Evolutionary conservation across 345 rosid genomes (phyloP).

Genomic region (Viola odorata): DNA sequence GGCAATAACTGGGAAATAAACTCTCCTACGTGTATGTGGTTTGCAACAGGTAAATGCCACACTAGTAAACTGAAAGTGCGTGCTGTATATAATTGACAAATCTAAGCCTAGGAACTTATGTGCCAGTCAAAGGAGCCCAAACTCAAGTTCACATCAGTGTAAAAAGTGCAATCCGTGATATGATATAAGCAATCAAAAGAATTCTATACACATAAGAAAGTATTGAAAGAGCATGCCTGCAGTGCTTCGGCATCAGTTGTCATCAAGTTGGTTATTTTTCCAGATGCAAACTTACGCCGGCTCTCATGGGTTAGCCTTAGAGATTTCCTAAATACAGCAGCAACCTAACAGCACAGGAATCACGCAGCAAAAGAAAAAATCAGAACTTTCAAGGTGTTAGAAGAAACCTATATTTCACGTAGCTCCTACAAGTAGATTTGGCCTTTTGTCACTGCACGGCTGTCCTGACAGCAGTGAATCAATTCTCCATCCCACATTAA

Average conservation of each 20-base stretch:
- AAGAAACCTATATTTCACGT: too few species aligned
- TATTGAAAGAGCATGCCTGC: conserved; percentile 47
- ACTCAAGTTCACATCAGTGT: not conserved
- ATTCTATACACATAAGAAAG: conserved; percentile 2
- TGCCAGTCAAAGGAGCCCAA: not conserved
- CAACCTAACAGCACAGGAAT: conserved; percentile 49
- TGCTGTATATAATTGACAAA: too few species aligned
- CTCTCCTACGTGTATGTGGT: too few species aligned
- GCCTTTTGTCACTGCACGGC: too few species aligned
- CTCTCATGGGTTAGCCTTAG: conserved; percentile 88
- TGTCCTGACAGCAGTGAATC: too few species aligned
- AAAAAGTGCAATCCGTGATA: not conserved
- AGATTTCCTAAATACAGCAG: conserved; percentile 94
- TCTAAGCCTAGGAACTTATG: too few species aligned
- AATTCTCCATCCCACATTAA: too few species aligned
- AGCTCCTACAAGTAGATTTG: too few species aligned
- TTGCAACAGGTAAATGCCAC: not conserved
- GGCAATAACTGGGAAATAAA: too few species aligned
- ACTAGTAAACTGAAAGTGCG: too few species aligned
- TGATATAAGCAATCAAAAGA: not conserved
- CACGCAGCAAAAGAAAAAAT: not conserved
- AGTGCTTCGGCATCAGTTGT: conserved; percentile 95
- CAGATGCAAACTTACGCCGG: conserved; percentile 75
- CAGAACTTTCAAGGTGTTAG: not conserved
- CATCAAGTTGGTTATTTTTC: conserved; percentile 98